These are phyloP conservation scores for Pseudozyma sp. DNA, from an alignment of 1,284 basidiomycete species.

Conservation along the genomic window DNA sequence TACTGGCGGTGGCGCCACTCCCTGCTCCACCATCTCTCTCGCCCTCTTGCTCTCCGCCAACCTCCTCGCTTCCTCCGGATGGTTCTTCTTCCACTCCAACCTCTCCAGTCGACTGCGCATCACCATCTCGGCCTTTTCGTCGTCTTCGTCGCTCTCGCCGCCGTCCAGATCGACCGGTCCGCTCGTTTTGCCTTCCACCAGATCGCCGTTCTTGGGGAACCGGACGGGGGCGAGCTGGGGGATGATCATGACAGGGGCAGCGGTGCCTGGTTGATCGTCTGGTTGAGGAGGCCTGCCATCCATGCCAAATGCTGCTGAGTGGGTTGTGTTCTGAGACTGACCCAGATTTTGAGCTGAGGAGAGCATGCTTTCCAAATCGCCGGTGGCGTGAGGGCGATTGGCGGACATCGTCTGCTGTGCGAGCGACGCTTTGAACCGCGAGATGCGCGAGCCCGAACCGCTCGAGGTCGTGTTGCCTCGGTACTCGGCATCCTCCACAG, in stretches of 20 bases:
- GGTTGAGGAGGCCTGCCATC: slow-evolving; percentile 15
- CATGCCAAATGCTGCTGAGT: slow-evolving; percentile 25
- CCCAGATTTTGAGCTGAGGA: slow-evolving; percentile 45
- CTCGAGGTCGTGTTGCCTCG: slow-evolving; percentile 35
- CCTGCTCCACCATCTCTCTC: slow-evolving; percentile 18
- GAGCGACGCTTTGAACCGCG: slow-evolving; percentile 54
- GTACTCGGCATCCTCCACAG: slow-evolving; percentile 43
- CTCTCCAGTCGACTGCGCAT: slow-evolving; percentile 56
- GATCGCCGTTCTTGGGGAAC: slow-evolving; percentile 47
- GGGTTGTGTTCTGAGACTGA: not conserved
- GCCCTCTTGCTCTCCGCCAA: slow-evolving; percentile 19
- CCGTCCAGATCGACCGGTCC: slow-evolving; percentile 52
- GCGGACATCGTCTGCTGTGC: slow-evolving; percentile 5
- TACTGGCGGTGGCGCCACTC: slow-evolving; percentile 18
- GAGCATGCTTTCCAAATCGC: slow-evolving; percentile 41
- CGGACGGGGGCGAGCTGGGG: slow-evolving; percentile 50
- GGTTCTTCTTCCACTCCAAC: slow-evolving; percentile 28
- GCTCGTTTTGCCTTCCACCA: slow-evolving; percentile 23
- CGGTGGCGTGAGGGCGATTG: not conserved
- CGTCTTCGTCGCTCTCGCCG: slow-evolving; percentile 57
- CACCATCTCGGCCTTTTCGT: slow-evolving; percentile 49
- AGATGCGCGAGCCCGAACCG: slow-evolving; percentile 30
- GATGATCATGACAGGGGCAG: slow-evolving; percentile 54
- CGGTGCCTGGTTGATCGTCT: not conserved
- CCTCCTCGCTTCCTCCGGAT: slow-evolving; percentile 35